Evolutionary conservation across 1,284 basidiomycete genomes (phyloP).

Genomic region (Schizophyllum commune): DNA sequence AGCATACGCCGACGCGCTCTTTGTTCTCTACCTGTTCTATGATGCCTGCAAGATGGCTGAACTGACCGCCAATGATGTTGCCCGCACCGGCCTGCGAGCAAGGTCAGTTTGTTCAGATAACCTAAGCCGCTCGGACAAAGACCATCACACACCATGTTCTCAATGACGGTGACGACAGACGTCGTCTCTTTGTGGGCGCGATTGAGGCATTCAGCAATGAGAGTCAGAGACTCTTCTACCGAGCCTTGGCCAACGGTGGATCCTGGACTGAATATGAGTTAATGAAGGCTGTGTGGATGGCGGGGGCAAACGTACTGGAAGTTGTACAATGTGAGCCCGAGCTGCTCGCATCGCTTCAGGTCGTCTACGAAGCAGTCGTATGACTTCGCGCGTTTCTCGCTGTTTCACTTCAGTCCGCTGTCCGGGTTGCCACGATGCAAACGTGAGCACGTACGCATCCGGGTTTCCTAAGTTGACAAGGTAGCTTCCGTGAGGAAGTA

Average conservation of each 20-base stretch:
- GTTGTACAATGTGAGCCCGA: slow-evolving; percentile 74
- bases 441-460: slow-evolving; percentile 43
- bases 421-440: not conserved
- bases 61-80: slow-evolving; percentile 72
- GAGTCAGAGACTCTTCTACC: slow-evolving; percentile 49
- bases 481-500: slow-evolving; percentile 82
- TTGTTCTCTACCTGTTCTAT: slow-evolving; percentile 73
- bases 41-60: slow-evolving; percentile 62
- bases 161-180: slow-evolving; percentile 62
- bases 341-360: slow-evolving; percentile 69
- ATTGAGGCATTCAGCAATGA: slow-evolving; percentile 75
- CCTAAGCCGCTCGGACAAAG: not conserved
- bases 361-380: slow-evolving; percentile 83
- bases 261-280: slow-evolving; percentile 50
- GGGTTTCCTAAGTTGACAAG: slow-evolving; percentile 83
- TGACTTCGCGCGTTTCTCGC: slow-evolving; percentile 65
- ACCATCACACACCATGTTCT: slow-evolving; percentile 66
- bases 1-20: slow-evolving; percentile 69
- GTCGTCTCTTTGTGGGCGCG: slow-evolving; percentile 65
- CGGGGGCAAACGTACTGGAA: slow-evolving; percentile 59
- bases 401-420: not conserved
- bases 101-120: not conserved
- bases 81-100: slow-evolving; percentile 65
- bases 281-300: not conserved
- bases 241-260: slow-evolving; percentile 69